Conservation (phyloP, 1,284 basidiomycete species). For the Ganoderma multipileum region DNA sequence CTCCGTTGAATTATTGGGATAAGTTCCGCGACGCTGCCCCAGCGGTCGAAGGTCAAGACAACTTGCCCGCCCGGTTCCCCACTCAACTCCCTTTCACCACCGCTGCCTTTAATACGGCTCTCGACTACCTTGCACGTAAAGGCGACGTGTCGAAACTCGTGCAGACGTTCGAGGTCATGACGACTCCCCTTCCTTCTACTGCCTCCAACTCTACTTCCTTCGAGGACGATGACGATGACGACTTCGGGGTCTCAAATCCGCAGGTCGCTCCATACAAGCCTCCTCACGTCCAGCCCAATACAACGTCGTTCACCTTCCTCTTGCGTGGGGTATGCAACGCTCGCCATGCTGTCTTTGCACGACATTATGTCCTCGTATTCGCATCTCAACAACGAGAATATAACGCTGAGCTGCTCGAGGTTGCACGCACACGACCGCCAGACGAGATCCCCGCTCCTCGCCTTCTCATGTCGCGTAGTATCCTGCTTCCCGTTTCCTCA, state of each 20-base stretch:
- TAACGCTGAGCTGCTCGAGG: conserved; percentile 30
- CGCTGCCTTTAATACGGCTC: conserved; percentile 69
- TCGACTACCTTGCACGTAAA: conserved; percentile 70
- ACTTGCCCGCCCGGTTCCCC: conserved; percentile 33
- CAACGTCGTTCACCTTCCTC: conserved; percentile 68
- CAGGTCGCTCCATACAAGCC: conserved; percentile 40
- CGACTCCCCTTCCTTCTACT: conserved; percentile 62
- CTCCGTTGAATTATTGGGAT: conserved; percentile 52
- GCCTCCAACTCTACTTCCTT: conserved; percentile 52
- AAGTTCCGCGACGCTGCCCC: conserved; percentile 23
- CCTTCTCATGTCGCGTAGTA: conserved; percentile 58
- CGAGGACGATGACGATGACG: conserved; percentile 75
- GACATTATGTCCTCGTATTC: conserved; percentile 75
- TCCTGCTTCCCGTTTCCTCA: conserved; percentile 62
- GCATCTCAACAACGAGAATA: conserved; percentile 54
- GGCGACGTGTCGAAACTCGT: conserved; percentile 70
- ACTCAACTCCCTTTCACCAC: conserved; percentile 63
- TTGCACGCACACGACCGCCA: conserved; percentile 26
- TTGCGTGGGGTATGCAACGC: conserved; percentile 60
- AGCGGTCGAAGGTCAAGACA: conserved; percentile 21
- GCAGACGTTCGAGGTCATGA: conserved; percentile 77
- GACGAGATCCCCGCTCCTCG: conserved; percentile 53
- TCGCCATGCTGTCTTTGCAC: conserved; percentile 57
- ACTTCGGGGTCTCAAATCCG: conserved; percentile 48
- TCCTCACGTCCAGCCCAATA: conserved; percentile 69